These are phyloP conservation scores for Ailanthus altissimus DNA, from an alignment of 345 rosid species.

Conservation along the genomic window DNA sequence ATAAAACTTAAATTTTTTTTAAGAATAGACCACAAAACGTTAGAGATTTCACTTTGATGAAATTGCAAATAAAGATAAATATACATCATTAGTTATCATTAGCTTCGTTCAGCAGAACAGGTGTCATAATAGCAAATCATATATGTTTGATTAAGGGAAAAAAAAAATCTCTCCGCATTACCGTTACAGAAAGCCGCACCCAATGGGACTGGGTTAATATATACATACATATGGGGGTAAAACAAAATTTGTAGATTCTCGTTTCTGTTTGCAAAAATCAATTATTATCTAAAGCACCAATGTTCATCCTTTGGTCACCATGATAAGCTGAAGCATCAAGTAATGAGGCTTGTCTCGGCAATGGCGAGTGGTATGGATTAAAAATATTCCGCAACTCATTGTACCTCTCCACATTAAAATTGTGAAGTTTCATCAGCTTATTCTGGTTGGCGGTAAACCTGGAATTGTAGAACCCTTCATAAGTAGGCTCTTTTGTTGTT, in stretches of 20 bases:
- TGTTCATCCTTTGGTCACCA: slow-evolving; percentile 10
- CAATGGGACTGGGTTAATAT: not conserved
- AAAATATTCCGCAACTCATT: slow-evolving; percentile 49
- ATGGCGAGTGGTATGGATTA: slow-evolving; percentile 28
- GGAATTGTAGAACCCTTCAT: slow-evolving; percentile 81
- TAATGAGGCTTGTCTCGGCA: not conserved
- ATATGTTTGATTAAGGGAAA: too few species aligned
- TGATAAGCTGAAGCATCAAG: slow-evolving; percentile 8
- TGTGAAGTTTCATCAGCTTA: slow-evolving; percentile 46
- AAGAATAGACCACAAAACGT: too few species aligned
- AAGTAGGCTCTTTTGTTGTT: slow-evolving; percentile 84
- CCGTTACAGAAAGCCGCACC: slow-evolving; percentile 31
- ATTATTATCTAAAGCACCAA: not conserved
- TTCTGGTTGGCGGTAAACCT: slow-evolving; percentile 67
- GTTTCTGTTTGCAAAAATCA: not conserved
- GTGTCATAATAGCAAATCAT: too few species aligned
- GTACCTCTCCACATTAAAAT: slow-evolving; percentile 61
- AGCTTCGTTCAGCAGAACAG: too few species aligned
- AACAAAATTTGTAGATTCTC: slow-evolving; percentile 18
- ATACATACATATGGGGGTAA: slow-evolving; percentile 11
- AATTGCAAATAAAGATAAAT: too few species aligned
- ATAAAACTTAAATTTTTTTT: too few species aligned
- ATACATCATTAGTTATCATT: too few species aligned
- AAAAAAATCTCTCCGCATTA: too few species aligned
- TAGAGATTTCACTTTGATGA: too few species aligned